A percentile compares a stretch with the other conserved stretches of the same genome.
phyloP scores from a whole-genome alignment of 2,329 filamentous ascomycete genomes.

The Aaosphaeria pasadenensis region DNA sequence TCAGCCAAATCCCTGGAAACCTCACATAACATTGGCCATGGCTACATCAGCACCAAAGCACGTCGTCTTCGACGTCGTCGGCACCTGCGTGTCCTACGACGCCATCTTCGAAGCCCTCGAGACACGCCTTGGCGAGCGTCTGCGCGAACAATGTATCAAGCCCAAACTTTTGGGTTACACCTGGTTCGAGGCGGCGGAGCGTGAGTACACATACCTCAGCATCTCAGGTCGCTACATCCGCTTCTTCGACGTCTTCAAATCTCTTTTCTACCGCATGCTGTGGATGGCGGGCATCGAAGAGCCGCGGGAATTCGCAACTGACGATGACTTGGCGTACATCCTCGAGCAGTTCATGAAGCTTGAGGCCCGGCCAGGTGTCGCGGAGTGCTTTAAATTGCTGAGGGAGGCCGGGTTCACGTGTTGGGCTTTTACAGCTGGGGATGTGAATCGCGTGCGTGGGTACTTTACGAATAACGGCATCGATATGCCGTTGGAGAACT shows the following conservation, averaged over 20 bases:
- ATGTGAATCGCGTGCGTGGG: slow-evolving; percentile 33
- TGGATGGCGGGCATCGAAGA: slow-evolving; percentile 44
- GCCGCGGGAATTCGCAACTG: slow-evolving; percentile 41
- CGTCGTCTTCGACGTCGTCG: slow-evolving; percentile 39
- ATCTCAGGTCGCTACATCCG: slow-evolving; percentile 44
- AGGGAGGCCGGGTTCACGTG: background rate
- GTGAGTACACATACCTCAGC: slow-evolving; percentile 51
- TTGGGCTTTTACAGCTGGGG: background rate
- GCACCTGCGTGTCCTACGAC: slow-evolving; percentile 50
- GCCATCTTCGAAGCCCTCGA: slow-evolving; percentile 44
- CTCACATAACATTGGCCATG: no score
- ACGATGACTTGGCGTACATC: slow-evolving; percentile 42
- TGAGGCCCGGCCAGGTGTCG: background rate
- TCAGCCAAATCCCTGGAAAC: no score
- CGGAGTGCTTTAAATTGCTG: background rate
- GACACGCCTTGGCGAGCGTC: slow-evolving; percentile 39
- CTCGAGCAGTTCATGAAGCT: slow-evolving; percentile 39
- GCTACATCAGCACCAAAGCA: no score
- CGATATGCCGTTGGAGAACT: slow-evolving; percentile 51
- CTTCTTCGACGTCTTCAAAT: slow-evolving; percentile 44
- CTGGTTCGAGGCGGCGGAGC: slow-evolving; percentile 49
- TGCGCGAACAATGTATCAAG: slow-evolving; percentile 40
- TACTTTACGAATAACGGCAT: slow-evolving; percentile 51
- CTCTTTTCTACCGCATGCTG: slow-evolving; percentile 50
- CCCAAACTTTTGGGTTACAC: slow-evolving; percentile 45